Evolutionary conservation across 352 stramenopile genomes (phyloP), one percentile per base, ranked within the genome.

Genomic region (Peronospora farinosa): DNA sequence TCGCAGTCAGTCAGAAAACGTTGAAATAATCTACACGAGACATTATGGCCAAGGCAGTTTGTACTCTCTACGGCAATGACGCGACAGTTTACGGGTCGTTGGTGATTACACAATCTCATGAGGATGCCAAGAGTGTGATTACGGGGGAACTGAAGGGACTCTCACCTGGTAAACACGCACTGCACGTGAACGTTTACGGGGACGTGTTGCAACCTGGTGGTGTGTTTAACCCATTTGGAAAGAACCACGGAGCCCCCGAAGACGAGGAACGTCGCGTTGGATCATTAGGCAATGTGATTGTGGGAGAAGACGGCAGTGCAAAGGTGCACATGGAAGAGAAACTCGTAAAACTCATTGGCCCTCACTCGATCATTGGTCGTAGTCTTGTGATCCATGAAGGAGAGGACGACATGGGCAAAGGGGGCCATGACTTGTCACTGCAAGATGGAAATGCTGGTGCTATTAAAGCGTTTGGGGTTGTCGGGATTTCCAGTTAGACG

Each of bases 191-290:
- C 70, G 81, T 96, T 27, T 98, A 97, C 63, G 95, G 95, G 30
- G 93, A 98, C 59, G 79, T 98, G 40, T 93, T 84, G 35, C 78
- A 97, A 63, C 60, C 74, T 0, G 95, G 93, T 45, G 84, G 88
- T 44, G 95, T 98, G 41, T 98, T 98, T 79, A 98, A 98, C 75
- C 95, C 95, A 42, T 98, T 98, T 70, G 93, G 93, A 78, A 98
- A 98, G 75, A 97, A 96, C 72, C 95, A 99, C 72, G 96, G 96
- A 35, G 83, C 74, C 10, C 95, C 96, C 3, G 83, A 97, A 42
- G 95, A 98, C 68, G 94, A 98, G 46, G 92, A 98, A 57, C 81
- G 95, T 48, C 96, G 96, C 60, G 95, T 98, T 3, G 96, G 96
- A 45, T 92, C 88, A 54, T 76, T 99, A 37, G 95, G 95, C 65